phyloP scores from a whole-genome alignment of 169 alveolate genomes.

The Amoebophrya sp. region DNA sequence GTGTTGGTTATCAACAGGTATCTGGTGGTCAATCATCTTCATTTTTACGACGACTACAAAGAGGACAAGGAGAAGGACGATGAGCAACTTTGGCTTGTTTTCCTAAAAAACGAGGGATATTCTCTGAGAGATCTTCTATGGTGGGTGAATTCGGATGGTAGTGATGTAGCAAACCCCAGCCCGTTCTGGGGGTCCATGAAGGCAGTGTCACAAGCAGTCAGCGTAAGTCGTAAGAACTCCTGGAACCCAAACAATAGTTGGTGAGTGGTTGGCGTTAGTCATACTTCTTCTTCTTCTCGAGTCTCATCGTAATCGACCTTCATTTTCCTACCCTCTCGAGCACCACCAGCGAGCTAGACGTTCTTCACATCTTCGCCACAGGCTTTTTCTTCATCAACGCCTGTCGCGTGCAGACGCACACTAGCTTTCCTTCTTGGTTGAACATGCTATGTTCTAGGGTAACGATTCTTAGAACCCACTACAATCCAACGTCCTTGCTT shows the following conservation, averaged over 20 bases:
- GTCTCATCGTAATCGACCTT: too few species aligned
- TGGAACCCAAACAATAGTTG: too few species aligned
- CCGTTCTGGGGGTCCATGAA: not conserved
- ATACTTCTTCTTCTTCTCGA: too few species aligned
- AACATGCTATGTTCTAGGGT: conserved; percentile 6
- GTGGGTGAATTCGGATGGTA: not conserved
- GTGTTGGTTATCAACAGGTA: too few species aligned
- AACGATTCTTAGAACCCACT: not conserved
- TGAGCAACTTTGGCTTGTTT: not conserved
- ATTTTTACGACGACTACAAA: too few species aligned
- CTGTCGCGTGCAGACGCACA: not conserved
- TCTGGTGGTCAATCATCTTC: too few species aligned
- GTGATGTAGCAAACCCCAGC: not conserved
- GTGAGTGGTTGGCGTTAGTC: too few species aligned
- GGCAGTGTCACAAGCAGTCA: too few species aligned
- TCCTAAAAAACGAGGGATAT: not conserved
- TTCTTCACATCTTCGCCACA: not conserved
- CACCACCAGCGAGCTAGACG: too few species aligned
- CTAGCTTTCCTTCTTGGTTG: not conserved
- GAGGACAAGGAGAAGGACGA: not conserved
- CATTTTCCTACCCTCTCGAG: too few species aligned
- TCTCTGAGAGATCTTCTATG: not conserved
- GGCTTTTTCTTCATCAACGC: not conserved
- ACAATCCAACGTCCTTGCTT: not conserved
- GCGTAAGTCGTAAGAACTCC: too few species aligned